Base-by-base conservation (phyloP, 345 rosid genomes). In the Aethionema arabicum region DNA sequence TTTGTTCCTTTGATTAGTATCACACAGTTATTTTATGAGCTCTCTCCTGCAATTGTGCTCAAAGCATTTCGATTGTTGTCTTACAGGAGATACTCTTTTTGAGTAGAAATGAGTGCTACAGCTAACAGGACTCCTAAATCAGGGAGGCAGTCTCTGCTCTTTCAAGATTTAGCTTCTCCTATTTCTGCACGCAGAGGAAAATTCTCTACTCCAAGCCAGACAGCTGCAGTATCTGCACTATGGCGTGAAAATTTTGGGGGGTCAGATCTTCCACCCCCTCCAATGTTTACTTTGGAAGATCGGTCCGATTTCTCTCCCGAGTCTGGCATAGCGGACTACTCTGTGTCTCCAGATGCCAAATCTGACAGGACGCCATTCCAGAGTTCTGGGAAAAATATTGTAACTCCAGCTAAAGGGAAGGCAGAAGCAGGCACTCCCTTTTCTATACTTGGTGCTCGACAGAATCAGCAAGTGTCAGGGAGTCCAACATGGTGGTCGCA, bases 241-340 rank as follows among this genome's bases (percentile, higher is more conserved):
- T 84, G 99, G 97, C 90, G 90, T n/a, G 99, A 93, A 59, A 90
- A 84, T 77, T 77, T 81, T 4, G 86, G 88, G 53, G 83, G 84
- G 48, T 83, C 96, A 0, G 96, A 93, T 79, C 96, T 93, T 75
- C 99, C 99, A 1, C 97, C 99, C 0, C 99, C 97, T 64, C 99
- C 99, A 4, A 72, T 90, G 77, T 84, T 72, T 67, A 87, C 97
- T 5, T 56, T 93, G 75, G 95, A 90, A 69, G 99, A 93, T 74
- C 91, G 95, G 7, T 76, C 91, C 0, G 95, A 93, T 74, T 82
- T 90, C 60, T 87, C 99, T 27, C 99, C 95, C 0, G 99, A 90
- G 59, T 81, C 92, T 1, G 96, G 99, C 3, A 82, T 83, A 59
- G 79, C 76, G 3, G 97, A 93, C 71, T 85, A 83, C 72, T 83